Base-by-base conservation (phyloP, 257 asterid genomes). In the Solanum pimpinellifolium region DNA sequence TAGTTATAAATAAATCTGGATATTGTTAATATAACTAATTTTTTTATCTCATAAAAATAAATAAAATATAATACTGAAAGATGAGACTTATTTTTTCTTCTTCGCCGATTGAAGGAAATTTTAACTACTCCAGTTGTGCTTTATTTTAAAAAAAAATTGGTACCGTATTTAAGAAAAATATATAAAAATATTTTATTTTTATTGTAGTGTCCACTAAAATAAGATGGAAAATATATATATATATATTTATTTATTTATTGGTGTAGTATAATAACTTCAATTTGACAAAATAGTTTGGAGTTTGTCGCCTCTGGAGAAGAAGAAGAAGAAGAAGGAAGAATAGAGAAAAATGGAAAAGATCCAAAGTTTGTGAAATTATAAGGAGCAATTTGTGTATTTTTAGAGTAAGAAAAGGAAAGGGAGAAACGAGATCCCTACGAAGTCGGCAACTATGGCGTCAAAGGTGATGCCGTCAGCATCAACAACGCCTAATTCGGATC, bases 391-490 rank as follows among this genome's bases (percentile, higher is more conserved):
- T 44, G 52, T 6, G 21, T 42, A 68, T 66, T 65, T 25, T 66
- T 7, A 39, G 11, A 73, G 60, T 65, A 72, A 60, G 87, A 88
- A 73, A 84, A 87, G 27, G 5, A 11, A 60, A 27, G 44, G 59
- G 7, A 52, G 41, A 62, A 77, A 47, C 31, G 80, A 62, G 72
- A 29, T 69, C 59, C 81, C 91, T 85, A 85, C 9, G 70, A 89
- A 89, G 86, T 89, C 94, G 96, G 93, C 86, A 20, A 86, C 49
- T 33, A 96, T 95, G 98, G 98, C 97, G 94, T 95, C 98, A 90
- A 94, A 91, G 98, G 98, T 95, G 95, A 94, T 95, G 96, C 90
- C 98, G 88, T 93, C 98, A 88, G 91, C 96, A 88, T 94, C 99
- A 89, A 42, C 49, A 68, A 77, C 87, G 87, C 93, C 98, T 93